These are phyloP conservation scores for Adenanthera pavonina DNA, from an alignment of 306 rosid species.

Conservation along the genomic window DNA sequence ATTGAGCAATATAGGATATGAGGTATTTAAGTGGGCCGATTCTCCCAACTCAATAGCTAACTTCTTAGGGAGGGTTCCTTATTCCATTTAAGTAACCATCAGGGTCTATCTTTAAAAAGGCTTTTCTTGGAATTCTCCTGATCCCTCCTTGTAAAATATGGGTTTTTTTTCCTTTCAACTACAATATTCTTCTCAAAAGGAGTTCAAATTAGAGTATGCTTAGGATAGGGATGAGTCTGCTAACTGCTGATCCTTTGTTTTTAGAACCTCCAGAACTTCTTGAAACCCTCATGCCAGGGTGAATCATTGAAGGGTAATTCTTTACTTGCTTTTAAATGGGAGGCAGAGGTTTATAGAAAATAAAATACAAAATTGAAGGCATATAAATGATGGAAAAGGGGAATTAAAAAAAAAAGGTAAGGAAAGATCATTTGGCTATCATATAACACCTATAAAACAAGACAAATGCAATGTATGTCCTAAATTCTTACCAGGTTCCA, in stretches of 20 bases:
- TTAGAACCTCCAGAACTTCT: constrained; percentile 4
- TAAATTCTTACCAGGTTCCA: constrained; percentile 72
- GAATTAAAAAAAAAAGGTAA: neutral
- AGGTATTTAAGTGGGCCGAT: too few relatives aligned
- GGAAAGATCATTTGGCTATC: neutral
- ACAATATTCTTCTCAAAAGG: neutral
- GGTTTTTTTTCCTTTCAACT: neutral
- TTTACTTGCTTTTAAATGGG: neutral
- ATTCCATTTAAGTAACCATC: too few relatives aligned
- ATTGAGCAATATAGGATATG: too few relatives aligned
- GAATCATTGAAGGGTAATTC: neutral
- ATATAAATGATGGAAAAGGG: neutral
- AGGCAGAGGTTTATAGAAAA: neutral
- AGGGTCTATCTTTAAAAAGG: neutral
- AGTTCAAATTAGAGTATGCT: neutral
- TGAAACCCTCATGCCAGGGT: neutral
- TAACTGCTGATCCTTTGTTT: neutral
- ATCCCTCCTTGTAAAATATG: neutral
- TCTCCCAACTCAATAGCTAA: too few relatives aligned
- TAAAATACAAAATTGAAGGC: constrained; percentile 1
- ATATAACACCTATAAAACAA: neutral
- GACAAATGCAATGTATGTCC: constrained; percentile 1
- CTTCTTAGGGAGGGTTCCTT: too few relatives aligned
- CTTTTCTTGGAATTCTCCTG: neutral
- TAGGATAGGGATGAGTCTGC: neutral